Percentiles rank a stretch among this genome's conserved stretches.
These are phyloP conservation scores for Peltaster fructicola DNA, from an alignment of 2,329 filamentous ascomycete species.

Conservation along the genomic window DNA sequence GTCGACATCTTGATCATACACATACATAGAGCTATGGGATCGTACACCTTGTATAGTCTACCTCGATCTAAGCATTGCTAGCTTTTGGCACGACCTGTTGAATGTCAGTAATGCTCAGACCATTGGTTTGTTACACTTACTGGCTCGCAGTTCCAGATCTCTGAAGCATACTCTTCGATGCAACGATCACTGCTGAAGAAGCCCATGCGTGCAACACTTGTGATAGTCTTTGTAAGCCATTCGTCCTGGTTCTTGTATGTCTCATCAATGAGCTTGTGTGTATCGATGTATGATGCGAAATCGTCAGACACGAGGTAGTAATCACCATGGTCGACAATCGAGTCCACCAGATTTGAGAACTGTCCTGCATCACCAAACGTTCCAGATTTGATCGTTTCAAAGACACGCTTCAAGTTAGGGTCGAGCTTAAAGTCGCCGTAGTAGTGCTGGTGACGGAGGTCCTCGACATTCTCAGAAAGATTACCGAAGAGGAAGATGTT, in stretches of 20 bases:
- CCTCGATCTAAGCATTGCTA: no score
- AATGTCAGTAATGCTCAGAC: no score
- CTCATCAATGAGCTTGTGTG: constrained; percentile 78
- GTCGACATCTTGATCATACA: no score
- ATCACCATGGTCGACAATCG: constrained; percentile 82
- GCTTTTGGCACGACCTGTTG: no score
- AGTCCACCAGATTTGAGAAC: constrained; percentile 68
- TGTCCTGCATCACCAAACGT: constrained; percentile 63
- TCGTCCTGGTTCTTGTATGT: constrained; percentile 82
- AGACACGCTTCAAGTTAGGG: constrained; percentile 60
- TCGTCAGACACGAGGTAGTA: constrained; percentile 97
- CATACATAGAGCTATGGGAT: no score
- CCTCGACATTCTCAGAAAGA: constrained; percentile 88
- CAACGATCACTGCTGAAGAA: constrained; percentile 93
- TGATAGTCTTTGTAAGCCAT: constrained; percentile 83
- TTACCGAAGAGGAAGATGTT: constrained; percentile 99
- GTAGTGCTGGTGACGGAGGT: constrained; percentile 76
- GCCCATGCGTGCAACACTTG: constrained; percentile 79
- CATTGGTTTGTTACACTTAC: constrained; percentile 27
- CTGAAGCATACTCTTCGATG: constrained; percentile 93
- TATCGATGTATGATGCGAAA: constrained; percentile 86
- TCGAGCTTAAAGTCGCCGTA: constrained; percentile 70
- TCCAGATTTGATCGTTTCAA: constrained; percentile 60
- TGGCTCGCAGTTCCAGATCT: constrained; percentile 93
- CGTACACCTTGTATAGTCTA: no score